phyloP scores from a whole-genome alignment of 2,329 filamentous ascomycete species.

The Coniosporium tulheliwenetii region DNA sequence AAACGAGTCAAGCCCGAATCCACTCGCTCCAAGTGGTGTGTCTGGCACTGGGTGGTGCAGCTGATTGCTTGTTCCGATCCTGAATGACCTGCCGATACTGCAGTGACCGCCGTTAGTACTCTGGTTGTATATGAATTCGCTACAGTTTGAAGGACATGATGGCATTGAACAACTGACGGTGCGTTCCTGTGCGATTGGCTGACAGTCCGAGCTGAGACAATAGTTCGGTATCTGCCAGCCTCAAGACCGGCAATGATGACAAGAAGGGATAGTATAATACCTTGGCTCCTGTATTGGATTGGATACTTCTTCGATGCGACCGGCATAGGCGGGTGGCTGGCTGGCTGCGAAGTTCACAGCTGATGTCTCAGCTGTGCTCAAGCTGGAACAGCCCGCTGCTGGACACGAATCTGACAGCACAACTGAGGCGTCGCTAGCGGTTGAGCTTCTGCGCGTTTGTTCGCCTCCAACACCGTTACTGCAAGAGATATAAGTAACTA shows the following conservation, averaged over 20 bases:
- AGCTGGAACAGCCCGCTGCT: background rate
- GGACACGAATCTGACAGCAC: background rate
- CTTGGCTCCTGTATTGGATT: background rate
- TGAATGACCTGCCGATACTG: background rate
- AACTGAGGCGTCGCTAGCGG: slow-evolving; percentile 8
- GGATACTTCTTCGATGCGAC: background rate
- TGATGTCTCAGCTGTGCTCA: background rate
- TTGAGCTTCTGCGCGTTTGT: slow-evolving; percentile 8
- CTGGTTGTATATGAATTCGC: background rate
- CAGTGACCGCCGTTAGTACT: background rate
- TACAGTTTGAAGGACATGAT: background rate
- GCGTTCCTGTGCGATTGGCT: background rate
- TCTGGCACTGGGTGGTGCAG: no score
- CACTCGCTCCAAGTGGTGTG: no score
- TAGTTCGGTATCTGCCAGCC: background rate
- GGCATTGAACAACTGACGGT: background rate
- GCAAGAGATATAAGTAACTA: background rate
- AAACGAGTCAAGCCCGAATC: no score
- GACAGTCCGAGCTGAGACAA: background rate
- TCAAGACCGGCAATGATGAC: background rate
- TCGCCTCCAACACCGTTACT: slow-evolving; percentile 10
- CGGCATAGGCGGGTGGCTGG: background rate
- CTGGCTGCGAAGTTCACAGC: background rate
- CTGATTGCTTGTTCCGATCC: background rate
- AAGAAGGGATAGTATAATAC: background rate